Evolutionary conservation across 345 rosid genomes (phyloP), one percentile per base, ranked within the genome.

Genomic region (Boechera divaricarpa): DNA sequence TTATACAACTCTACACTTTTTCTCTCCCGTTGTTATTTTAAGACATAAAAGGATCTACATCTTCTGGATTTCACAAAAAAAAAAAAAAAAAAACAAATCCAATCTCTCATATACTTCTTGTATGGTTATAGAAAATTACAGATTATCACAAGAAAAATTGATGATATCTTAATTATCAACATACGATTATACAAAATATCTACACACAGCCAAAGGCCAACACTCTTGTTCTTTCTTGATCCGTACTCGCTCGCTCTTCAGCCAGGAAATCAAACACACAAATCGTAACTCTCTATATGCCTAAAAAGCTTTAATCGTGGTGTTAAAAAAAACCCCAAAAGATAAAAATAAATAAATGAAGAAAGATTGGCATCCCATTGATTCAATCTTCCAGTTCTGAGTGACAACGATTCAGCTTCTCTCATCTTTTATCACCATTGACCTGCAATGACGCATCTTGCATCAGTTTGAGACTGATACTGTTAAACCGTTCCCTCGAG

Each of bases 401-500:
- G 38, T 58, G 7, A 47, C 35, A 57, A 31, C 42, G 32, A 33
- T 24, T 70, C 47, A 62, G 53, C 29, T 18, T 5, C 53, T 68
- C 53, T 51, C 47, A 44, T 55, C 35, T 59, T 77, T 51, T 36
- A 32, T 86, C 83, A 75, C 72, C 84, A 64, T 59, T 82, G 76
- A 70, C 36, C 51, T 82, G 79, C 83, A 94, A 81, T 18, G 98
- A 94, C 11, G 97, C 95, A 41, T 94, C 98, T 74, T 82, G 86
- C 86, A 89, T 87, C 75, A 94, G 85, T 60, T 86, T 84, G 44
- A 83, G 85, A 85, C 97, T 92, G 66, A 94, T 90, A 82, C 80
- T 92, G 53, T 89, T 94, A 85, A 94, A 94, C 80, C 93, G 82
- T 74, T 94, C 97, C 65, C 98, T 70, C 24, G 98, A 94, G 76